Percentiles rank a stretch among this genome's conserved stretches.
phyloP scores from a whole-genome alignment of 2,329 filamentous ascomycete species.

The Pseudogymnoascus verrucosus region DNA sequence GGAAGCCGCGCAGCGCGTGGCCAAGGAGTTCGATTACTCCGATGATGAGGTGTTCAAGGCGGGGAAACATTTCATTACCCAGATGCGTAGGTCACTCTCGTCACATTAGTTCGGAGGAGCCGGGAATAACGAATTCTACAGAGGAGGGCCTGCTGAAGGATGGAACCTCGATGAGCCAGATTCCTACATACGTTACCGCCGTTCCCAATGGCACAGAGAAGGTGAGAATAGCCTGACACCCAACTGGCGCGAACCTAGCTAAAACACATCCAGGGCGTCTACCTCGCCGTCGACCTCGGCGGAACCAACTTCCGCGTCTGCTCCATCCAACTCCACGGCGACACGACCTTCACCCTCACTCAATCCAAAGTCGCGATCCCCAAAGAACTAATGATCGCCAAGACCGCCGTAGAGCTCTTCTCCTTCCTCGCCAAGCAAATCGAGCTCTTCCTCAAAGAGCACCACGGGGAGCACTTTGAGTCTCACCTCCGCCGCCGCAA shows the following conservation, averaged over 20 bases:
- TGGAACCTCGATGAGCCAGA: constrained; percentile 81
- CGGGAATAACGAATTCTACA: constrained; percentile 27
- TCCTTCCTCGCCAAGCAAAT: constrained; percentile 89
- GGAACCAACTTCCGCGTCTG: constrained; percentile 98
- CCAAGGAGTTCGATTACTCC: constrained; percentile 77
- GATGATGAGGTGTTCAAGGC: constrained; percentile 70
- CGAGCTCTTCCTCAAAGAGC: constrained; percentile 74
- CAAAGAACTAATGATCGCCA: constrained; percentile 79
- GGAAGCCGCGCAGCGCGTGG: constrained; percentile 70
- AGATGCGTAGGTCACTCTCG: constrained; percentile 59
- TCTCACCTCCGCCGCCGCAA: constrained; percentile 57
- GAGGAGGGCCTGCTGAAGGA: constrained; percentile 75
- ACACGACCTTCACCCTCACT: constrained; percentile 88
- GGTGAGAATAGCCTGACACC: constrained; percentile 40
- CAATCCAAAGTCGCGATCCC: constrained; percentile 91
- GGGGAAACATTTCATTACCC: constrained; percentile 75
- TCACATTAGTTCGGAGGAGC: neutral
- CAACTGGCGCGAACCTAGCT: neutral
- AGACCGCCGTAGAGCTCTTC: constrained; percentile 82
- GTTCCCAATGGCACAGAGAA: constrained; percentile 98
- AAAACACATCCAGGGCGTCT: constrained; percentile 55
- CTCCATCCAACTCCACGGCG: constrained; percentile 85
- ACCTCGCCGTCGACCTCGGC: constrained; percentile 91
- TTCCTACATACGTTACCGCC: constrained; percentile 91
- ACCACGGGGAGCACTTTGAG: constrained; percentile 82